These are phyloP conservation scores for Pelargonium cotyledonis DNA, from an alignment of 441 rosid genomes.

Conservation along the genomic window DNA sequence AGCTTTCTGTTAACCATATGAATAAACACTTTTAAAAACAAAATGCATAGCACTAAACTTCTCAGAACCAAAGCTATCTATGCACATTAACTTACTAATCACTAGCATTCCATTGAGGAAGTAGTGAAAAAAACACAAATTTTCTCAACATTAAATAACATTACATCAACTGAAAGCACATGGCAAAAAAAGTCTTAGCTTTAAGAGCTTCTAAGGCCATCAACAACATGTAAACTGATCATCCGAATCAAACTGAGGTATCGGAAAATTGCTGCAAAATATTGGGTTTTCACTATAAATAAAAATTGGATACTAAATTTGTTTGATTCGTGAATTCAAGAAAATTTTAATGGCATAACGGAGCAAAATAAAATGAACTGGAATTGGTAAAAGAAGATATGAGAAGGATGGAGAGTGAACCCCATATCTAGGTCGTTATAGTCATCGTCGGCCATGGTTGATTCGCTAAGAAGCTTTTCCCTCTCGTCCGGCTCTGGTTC, in stretches of 20 bases:
- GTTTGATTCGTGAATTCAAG: not conserved
- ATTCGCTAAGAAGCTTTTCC: conserved; percentile 1
- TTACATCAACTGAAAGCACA: not conserved
- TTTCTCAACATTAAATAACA: too few species aligned
- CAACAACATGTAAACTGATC: not conserved
- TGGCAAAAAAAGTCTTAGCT: not conserved
- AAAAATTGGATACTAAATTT: not conserved
- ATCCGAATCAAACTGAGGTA: not conserved
- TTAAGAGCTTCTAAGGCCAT: not conserved
- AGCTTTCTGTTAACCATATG: not conserved
- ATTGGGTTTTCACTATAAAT: not conserved
- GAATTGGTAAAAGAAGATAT: not conserved
- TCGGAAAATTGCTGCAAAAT: not conserved
- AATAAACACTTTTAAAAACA: not conserved
- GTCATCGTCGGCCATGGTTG: conserved; percentile 72
- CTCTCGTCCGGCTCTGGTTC: not conserved
- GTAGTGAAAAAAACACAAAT: too few species aligned
- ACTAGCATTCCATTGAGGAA: too few species aligned
- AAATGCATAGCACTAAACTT: not conserved
- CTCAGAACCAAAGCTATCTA: too few species aligned
- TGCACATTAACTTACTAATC: too few species aligned
- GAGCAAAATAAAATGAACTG: not conserved
- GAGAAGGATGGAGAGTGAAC: conserved; percentile 19
- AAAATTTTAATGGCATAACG: not conserved
- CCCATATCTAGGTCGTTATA: conserved; percentile 61